phyloP scores from a whole-genome alignment of 78 protist species.

The Dictyostelium brefeldianum region DNA sequence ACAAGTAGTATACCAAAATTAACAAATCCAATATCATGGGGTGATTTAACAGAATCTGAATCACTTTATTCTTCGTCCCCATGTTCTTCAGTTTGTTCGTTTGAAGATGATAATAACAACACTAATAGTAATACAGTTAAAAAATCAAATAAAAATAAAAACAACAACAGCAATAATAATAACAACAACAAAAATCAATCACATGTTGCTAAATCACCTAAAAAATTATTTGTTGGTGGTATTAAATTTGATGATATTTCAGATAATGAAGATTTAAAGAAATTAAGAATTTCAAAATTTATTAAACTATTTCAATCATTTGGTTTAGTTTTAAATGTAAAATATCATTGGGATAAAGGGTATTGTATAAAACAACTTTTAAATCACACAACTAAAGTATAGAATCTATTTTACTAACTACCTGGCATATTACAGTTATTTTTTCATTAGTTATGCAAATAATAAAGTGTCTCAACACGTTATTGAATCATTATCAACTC shows the following conservation, averaged over 20 bases:
- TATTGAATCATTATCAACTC: not conserved
- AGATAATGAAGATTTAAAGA: not conserved
- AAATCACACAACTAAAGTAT: not conserved
- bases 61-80: conserved; percentile 20
- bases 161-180: not conserved
- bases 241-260: conserved; percentile 38
- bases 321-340: not conserved
- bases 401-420: too few species aligned
- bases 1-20: not conserved
- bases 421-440: too few species aligned
- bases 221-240: conserved; percentile 68
- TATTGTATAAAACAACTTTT: too few species aligned
- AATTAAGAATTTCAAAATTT: conserved; percentile 28
- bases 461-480: conserved; percentile 7
- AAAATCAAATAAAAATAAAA: not conserved
- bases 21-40: conserved; percentile 11
- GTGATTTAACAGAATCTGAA: conserved; percentile 38
- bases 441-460: conserved; percentile 11
- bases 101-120: not conserved
- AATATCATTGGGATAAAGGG: conserved; percentile 65
- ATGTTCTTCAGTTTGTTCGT: conserved; percentile 14
- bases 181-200: not conserved
- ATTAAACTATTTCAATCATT: conserved; percentile 29
- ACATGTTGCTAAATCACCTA: not conserved
- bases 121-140: not conserved